These are phyloP conservation scores for Alternaria ventricosa DNA, from an alignment of 2,329 filamentous ascomycete species.

Conservation along the genomic window DNA sequence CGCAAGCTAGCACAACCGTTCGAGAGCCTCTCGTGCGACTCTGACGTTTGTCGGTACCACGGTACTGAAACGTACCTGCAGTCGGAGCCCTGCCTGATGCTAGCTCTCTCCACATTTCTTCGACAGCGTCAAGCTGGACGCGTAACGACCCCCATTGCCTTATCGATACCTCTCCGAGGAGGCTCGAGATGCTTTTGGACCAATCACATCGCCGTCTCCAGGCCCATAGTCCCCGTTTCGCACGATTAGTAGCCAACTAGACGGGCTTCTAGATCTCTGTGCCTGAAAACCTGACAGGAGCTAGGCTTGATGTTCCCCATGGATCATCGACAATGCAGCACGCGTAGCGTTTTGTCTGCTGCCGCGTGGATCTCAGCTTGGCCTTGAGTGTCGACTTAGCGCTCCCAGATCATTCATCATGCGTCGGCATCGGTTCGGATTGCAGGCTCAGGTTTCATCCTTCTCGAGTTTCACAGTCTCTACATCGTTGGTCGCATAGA, in stretches of 20 bases:
- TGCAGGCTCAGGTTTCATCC: slow-evolving; percentile 25
- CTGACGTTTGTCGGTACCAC: slow-evolving; percentile 6
- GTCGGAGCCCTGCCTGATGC: slow-evolving; percentile 22
- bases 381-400: slow-evolving; percentile 22
- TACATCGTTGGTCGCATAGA: slow-evolving; percentile 16
- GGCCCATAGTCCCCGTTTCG: slow-evolving; percentile 18
- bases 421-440: slow-evolving; percentile 17
- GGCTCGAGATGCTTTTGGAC: slow-evolving; percentile 15
- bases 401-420: slow-evolving; percentile 30
- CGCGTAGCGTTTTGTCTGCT: slow-evolving; percentile 28
- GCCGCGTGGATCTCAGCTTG: slow-evolving; percentile 22
- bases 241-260: slow-evolving; percentile 18
- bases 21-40: slow-evolving; percentile 1
- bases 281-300: slow-evolving; percentile 12
- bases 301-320: slow-evolving; percentile 12
- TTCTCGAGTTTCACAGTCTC: slow-evolving; percentile 24
- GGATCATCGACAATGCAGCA: slow-evolving; percentile 17
- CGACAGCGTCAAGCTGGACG: slow-evolving; percentile 38
- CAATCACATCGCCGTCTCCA: slow-evolving; percentile 26
- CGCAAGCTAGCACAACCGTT: background rate
- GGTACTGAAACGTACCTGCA: slow-evolving; percentile 30
- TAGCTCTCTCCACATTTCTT: slow-evolving; percentile 38
- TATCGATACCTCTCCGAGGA: slow-evolving; percentile 24
- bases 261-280: slow-evolving; percentile 11
- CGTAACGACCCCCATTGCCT: slow-evolving; percentile 37